Conservation (phyloP, 345 rosid genomes). For the Pistacia integerrima region DNA sequence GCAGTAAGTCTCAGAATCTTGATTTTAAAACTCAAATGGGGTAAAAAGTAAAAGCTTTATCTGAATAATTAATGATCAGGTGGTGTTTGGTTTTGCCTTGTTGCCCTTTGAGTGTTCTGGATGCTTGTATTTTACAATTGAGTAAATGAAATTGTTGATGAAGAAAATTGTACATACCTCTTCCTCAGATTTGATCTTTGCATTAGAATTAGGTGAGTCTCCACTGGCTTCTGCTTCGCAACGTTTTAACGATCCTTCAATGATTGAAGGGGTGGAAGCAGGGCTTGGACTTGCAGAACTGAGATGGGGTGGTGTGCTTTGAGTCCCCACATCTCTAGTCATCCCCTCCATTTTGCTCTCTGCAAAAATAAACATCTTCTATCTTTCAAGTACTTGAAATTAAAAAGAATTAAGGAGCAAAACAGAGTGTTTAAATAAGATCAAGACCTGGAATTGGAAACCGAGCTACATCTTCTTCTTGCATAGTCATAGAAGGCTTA, state of each 20-base stretch:
- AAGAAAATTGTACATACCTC: conserved; percentile 39
- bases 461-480: conserved; percentile 29
- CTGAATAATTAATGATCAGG: neutral
- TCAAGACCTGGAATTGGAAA: conserved; percentile 41
- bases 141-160: too few species aligned
- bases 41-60: too few species aligned
- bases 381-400: conserved; percentile 3
- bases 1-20: neutral
- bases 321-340: conserved; percentile 86
- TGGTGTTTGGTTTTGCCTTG: neutral
- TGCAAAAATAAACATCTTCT: conserved; percentile 20
- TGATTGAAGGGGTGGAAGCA: conserved; percentile 72
- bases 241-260: conserved; percentile 46
- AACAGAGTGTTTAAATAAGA: neutral
- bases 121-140: too few species aligned
- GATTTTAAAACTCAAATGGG: too few species aligned
- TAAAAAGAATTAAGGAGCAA: neutral
- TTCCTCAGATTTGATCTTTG: conserved; percentile 40
- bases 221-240: conserved; percentile 54
- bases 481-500: conserved; percentile 34
- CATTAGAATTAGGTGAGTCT: conserved; percentile 48
- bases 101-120: too few species aligned
- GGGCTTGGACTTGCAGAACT: conserved; percentile 72
- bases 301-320: conserved; percentile 62
- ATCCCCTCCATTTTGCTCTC: conserved; percentile 53